Evolutionary conservation across 305 asterid genomes (phyloP).

Genomic region (Fraxinus sp.): DNA sequence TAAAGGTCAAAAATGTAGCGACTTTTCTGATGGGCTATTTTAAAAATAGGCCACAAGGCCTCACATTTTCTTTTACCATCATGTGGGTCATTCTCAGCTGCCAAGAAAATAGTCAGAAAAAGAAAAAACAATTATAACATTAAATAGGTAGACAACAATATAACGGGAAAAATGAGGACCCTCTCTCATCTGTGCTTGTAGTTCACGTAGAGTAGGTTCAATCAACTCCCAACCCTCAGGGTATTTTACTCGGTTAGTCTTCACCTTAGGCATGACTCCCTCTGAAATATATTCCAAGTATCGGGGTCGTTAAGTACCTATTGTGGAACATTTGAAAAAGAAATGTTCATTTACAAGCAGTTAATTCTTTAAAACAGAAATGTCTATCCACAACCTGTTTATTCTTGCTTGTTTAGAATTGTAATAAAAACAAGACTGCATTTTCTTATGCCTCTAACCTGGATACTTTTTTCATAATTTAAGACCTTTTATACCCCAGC

Average conservation of each 20-base stretch:
- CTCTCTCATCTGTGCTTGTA: slow-evolving; percentile 78
- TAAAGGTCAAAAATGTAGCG: slow-evolving; percentile 75
- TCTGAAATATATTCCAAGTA: slow-evolving; percentile 10
- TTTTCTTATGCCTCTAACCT: not conserved
- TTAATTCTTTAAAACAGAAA: not conserved
- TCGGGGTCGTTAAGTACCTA: not conserved
- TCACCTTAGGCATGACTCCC: slow-evolving; percentile 60
- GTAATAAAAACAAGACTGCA: not conserved
- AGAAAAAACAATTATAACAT: not conserved
- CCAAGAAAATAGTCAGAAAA: not conserved
- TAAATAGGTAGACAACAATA: not conserved
- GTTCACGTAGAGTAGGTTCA: slow-evolving; percentile 70
- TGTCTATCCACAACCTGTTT: not conserved
- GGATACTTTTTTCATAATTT: not conserved
- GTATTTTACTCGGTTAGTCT: slow-evolving; percentile 57
- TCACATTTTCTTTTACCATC: slow-evolving; percentile 80
- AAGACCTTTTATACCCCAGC: not conserved
- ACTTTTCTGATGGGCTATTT: slow-evolving; percentile 82
- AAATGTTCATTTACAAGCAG: not conserved
- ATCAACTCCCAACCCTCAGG: slow-evolving; percentile 84
- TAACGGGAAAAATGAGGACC: slow-evolving; percentile 29
- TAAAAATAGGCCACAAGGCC: slow-evolving; percentile 80
- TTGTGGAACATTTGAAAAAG: not conserved
- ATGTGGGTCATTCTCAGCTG: slow-evolving; percentile 81
- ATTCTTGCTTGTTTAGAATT: not conserved